Conservation (phyloP, 2,329 filamentous ascomycete species). For the Davidsoniella australis region DNA sequence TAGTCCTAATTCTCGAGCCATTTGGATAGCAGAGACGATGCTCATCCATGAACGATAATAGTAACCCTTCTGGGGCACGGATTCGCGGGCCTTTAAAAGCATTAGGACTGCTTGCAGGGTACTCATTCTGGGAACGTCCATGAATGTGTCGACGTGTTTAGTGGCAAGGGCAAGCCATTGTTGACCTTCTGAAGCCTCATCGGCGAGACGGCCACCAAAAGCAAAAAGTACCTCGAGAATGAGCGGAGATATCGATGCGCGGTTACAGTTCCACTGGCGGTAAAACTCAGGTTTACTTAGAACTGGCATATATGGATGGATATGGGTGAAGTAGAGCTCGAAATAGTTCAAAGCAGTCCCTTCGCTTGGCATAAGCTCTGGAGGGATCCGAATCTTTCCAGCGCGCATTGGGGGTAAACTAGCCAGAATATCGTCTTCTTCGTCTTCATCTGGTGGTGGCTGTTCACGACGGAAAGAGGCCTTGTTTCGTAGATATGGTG, state of each 20-base stretch:
- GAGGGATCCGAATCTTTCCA: constrained; percentile 70
- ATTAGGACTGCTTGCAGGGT: constrained; percentile 83
- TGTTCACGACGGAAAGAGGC: constrained; percentile 33
- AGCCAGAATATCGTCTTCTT: constrained; percentile 55
- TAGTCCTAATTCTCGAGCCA: constrained; percentile 81
- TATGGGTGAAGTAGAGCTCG: constrained; percentile 74
- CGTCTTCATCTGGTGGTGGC: constrained; percentile 52
- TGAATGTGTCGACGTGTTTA: constrained; percentile 87
- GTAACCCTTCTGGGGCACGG: constrained; percentile 82
- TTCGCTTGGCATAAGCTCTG: constrained; percentile 82
- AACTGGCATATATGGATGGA: constrained; percentile 86
- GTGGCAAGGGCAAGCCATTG: constrained; percentile 87
- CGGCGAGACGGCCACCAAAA: constrained; percentile 67
- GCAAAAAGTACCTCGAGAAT: constrained; percentile 84
- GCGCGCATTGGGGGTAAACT: constrained; percentile 50
- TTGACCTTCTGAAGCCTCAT: constrained; percentile 68
- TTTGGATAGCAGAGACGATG: constrained; percentile 76
- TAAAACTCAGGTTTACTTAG: constrained; percentile 70
- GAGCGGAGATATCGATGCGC: constrained; percentile 73
- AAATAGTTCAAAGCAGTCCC: constrained; percentile 71
- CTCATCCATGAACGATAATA: constrained; percentile 97
- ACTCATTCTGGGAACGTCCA: constrained; percentile 77
- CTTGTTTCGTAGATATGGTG: constrained; percentile 66
- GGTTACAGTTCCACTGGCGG: constrained; percentile 72
- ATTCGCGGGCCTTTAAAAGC: constrained; percentile 77